Conservation (phyloP, 345 rosid species). For the Euphorbia tirucalli region DNA sequence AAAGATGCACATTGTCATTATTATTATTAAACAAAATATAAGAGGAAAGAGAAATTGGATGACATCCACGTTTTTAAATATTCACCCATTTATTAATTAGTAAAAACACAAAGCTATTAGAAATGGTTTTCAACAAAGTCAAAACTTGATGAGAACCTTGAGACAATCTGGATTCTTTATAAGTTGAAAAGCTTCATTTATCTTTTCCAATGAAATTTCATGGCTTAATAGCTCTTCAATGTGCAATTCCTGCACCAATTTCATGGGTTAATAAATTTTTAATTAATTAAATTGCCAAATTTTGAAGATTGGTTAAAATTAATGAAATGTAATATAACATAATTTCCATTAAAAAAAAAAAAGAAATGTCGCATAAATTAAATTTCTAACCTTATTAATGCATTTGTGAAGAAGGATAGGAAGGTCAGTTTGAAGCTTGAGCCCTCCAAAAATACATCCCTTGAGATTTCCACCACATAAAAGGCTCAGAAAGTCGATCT, state of each 20-base stretch:
- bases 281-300: too few relatives aligned
- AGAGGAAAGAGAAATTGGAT: too few relatives aligned
- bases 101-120: too few relatives aligned
- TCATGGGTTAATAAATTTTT: too few relatives aligned
- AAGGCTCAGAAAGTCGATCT: slow-evolving; percentile 25
- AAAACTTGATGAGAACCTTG: slow-evolving; percentile 36
- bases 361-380: neutral
- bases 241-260: slow-evolving; percentile 33
- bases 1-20: too few relatives aligned
- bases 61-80: too few relatives aligned
- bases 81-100: too few relatives aligned
- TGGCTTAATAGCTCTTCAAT: slow-evolving; percentile 51
- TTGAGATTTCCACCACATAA: slow-evolving; percentile 44
- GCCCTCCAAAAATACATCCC: slow-evolving; percentile 62
- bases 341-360: neutral
- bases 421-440: slow-evolving; percentile 47
- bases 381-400: slow-evolving; percentile 33
- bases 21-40: too few relatives aligned
- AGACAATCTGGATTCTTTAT: slow-evolving; percentile 33
- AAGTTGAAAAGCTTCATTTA: slow-evolving; percentile 35
- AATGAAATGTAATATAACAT: too few relatives aligned
- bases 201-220: slow-evolving; percentile 45
- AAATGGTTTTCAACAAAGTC: too few relatives aligned
- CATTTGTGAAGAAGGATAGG: slow-evolving; percentile 46
- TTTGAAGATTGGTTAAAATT: too few relatives aligned